Base-by-base conservation (phyloP, 495 filamentous ascomycete genomes). In the Aspergillus bridgeri region DNA sequence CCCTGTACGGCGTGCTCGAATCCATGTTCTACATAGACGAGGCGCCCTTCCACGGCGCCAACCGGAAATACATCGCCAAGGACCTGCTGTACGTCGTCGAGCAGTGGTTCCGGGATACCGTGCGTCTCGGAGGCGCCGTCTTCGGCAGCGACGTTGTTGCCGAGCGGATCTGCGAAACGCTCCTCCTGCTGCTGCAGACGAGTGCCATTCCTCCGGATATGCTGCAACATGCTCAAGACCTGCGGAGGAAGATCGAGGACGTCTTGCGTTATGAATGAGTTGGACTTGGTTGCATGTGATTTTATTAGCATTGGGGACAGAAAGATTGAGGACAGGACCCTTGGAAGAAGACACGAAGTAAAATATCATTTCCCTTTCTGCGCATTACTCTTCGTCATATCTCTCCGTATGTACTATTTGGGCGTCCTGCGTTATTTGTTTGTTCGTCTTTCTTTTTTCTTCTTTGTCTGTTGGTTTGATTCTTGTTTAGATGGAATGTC, bases 11-110 rank as follows among this genome's bases (percentile, higher is more conserved):
- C 18, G 85, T 91, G 38, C 81, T 98, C 7, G 94, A 97, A 67
- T 75, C 76, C 29, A 86, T 96, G 78, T 92, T 87, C 66, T 92
- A 93, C 70, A 82, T 85, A 44, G 86, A 95, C 61, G 89, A 94
- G 65, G 78, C 85, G 6, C 94, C 95, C 0, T 97, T 96, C 71
- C 80, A 83, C 21, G 89, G 86, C 6, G 67, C 75, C 0, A 85
- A 83, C 51, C 80, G 82, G 50, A 77, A 75, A n/a, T 73, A 79
- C 53, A 71, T 90, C 19, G 84, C 84, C 25, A 72, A 72, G 42
- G 84, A 89, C 61, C 79, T 90, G 15, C 66, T 87, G 1, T 85
- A 89, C 65, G 69, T 89, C 20, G 69, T 83, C 15, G 65, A 80
- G 33, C 68, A 73, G 33, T 92, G 89, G 89, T 86, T 83, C 59